These are phyloP conservation scores for Rhododendron kiyosumense DNA, from an alignment of 148 eudicot genomes.

Conservation along the genomic window DNA sequence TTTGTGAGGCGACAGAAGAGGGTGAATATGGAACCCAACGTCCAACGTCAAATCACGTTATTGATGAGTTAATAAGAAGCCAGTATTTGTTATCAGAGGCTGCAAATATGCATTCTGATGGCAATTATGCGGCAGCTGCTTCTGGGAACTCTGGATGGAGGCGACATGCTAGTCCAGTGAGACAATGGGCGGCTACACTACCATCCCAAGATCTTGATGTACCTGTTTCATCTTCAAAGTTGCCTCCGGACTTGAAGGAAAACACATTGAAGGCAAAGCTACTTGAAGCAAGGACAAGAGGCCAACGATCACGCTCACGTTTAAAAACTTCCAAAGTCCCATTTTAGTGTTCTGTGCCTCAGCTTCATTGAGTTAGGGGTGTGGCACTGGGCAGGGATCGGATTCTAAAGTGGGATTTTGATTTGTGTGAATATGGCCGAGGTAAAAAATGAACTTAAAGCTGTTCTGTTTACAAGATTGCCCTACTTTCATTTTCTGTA, in stretches of 20 bases:
- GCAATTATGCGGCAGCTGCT: slow-evolving; percentile 22
- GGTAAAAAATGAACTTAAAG: neutral
- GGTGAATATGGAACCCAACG: slow-evolving; percentile 13
- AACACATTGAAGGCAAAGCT: slow-evolving; percentile 72
- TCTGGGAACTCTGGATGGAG: slow-evolving; percentile 32
- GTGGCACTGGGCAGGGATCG: neutral
- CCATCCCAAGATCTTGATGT: slow-evolving; percentile 39
- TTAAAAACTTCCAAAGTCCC: slow-evolving; percentile 53
- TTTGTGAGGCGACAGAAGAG: slow-evolving; percentile 35
- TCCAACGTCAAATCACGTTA: slow-evolving; percentile 22
- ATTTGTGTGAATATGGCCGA: slow-evolving; percentile 12
- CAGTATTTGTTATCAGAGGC: slow-evolving; percentile 51
- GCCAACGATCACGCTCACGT: slow-evolving; percentile 70
- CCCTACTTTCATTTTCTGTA: neutral
- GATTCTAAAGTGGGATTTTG: neutral
- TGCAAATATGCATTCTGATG: slow-evolving; percentile 31
- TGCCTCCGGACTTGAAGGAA: slow-evolving; percentile 41
- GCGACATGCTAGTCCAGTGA: slow-evolving; percentile 53
- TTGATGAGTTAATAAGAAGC: slow-evolving; percentile 53
- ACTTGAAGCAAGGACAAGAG: slow-evolving; percentile 68
- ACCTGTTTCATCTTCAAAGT: slow-evolving; percentile 46
- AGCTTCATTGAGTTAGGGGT: neutral
- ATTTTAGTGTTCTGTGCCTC: slow-evolving; percentile 16
- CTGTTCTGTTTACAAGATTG: neutral
- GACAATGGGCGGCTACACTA: slow-evolving; percentile 57